Conservation (phyloP, 179 eudicot genomes). For the Amaranthus tricolor region DNA sequence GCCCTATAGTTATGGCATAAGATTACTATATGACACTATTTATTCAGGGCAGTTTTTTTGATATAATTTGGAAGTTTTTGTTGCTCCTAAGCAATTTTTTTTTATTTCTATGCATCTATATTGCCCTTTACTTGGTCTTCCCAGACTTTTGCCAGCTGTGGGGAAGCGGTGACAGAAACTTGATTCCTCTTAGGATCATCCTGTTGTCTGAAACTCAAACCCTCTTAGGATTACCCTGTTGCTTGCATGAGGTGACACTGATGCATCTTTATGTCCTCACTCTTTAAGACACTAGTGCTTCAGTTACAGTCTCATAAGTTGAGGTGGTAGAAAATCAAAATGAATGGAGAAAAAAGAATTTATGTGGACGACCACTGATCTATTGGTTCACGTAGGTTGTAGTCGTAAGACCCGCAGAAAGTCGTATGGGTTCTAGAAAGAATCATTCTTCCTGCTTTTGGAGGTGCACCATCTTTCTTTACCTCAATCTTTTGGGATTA, state of each 20-base stretch:
- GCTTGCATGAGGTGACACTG: conserved; percentile 1
- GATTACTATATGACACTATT: not conserved
- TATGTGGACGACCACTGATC: too few relatives aligned
- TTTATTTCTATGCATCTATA: not conserved
- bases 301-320: too few relatives aligned
- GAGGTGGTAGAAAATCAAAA: too few relatives aligned
- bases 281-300: not conserved
- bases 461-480: too few relatives aligned
- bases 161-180: not conserved
- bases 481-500: too few relatives aligned
- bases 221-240: not conserved
- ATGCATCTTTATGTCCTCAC: too few relatives aligned
- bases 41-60: not conserved
- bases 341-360: too few relatives aligned
- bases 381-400: too few relatives aligned
- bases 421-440: too few relatives aligned
- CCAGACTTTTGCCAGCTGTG: not conserved
- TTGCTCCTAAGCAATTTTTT: not conserved
- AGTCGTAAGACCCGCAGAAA: too few relatives aligned
- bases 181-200: not conserved
- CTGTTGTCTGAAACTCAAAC: too few relatives aligned
- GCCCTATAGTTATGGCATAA: not conserved
- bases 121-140: not conserved
- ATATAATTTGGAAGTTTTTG: not conserved
- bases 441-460: too few relatives aligned